Base-by-base conservation (phyloP, 768 basidiomycete species). In the Suillus tomentosus region DNA sequence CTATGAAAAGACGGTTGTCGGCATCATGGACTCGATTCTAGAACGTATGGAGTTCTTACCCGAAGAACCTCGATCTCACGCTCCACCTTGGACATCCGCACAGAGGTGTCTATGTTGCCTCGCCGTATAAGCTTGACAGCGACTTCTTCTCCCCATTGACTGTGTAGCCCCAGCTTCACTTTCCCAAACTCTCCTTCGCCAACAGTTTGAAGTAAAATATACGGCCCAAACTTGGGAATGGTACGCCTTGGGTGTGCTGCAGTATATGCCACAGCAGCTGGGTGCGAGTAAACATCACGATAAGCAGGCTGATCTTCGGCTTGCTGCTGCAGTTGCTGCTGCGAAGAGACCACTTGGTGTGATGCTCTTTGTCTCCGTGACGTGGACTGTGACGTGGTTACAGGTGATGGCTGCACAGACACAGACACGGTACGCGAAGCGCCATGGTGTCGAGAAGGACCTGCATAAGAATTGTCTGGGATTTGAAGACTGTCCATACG, bases 161-260 rank as follows among this genome's bases (percentile, higher is more conserved):
- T 84, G 71, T 99, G 96, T 60, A 99, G 82, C 6, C 96, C 96
- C n/a, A 99, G 87, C 76, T 98, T 99, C 79, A 99, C 96, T 76
- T 99, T 99, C 54, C 95, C 96, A 73, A 98, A 98, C 80, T 99
- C 96, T 69, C 96, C 96, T 78, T 99, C 96, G 53, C 97, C 97
- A 22, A 99, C 84, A 0, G 97, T 99, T 76, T 99, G 96, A 19
- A 99, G 81, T 45, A 99, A 84, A 11, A 99, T 82, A 76, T 99
- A 99, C 0, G 96, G 95, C 0, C 97, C 97, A 69, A 99, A 99
- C 77, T 90, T 91, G 62, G 94, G 94, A 48, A 95, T 94, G 31
- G 87, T 87, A n/a, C 94, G 85, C 62, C 90, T 82, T 8, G 93
- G 92, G 70, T 95, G 93, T 0, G 91, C 89, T 0, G 89, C 84